Evolutionary conservation across 2,329 filamentous ascomycete species (phyloP).

Genomic region (Calonectria hongkongensis): DNA sequence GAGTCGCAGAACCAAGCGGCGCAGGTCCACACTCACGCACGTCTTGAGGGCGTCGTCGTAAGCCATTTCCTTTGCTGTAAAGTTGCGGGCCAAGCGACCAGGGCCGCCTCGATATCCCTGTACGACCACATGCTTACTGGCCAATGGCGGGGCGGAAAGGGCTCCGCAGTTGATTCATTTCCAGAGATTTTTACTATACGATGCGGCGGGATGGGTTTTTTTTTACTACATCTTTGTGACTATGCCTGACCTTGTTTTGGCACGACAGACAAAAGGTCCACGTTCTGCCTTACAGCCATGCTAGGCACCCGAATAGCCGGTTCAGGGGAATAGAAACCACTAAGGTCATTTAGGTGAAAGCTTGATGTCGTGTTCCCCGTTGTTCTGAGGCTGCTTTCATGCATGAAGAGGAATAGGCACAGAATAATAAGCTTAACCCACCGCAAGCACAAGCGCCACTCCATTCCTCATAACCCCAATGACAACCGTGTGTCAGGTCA

Average conservation of each 20-base stretch:
- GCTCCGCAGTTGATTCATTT: slow-evolving; percentile 9
- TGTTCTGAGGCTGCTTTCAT: background rate
- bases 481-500: background rate
- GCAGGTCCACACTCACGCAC: background rate
- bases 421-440: slow-evolving; percentile 22
- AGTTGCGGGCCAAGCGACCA: slow-evolving; percentile 29
- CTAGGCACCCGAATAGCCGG: slow-evolving; percentile 1
- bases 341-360: background rate
- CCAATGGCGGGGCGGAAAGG: background rate
- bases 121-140: background rate
- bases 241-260: slow-evolving; percentile 25
- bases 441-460: slow-evolving; percentile 26
- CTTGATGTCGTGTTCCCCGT: background rate
- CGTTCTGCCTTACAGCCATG: background rate
- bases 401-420: background rate
- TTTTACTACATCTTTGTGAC: background rate
- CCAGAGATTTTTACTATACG: slow-evolving; percentile 19
- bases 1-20: slow-evolving; percentile 29
- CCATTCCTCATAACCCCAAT: slow-evolving; percentile 14
- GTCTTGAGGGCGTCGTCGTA: slow-evolving; percentile 44
- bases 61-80: slow-evolving; percentile 37
- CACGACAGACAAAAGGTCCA: background rate
- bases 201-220: background rate
- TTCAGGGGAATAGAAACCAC: slow-evolving; percentile 1
- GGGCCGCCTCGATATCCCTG: slow-evolving; percentile 16